These are phyloP conservation scores for Fusarium cicatricum DNA, from an alignment of 2,329 filamentous ascomycete genomes.

Conservation along the genomic window DNA sequence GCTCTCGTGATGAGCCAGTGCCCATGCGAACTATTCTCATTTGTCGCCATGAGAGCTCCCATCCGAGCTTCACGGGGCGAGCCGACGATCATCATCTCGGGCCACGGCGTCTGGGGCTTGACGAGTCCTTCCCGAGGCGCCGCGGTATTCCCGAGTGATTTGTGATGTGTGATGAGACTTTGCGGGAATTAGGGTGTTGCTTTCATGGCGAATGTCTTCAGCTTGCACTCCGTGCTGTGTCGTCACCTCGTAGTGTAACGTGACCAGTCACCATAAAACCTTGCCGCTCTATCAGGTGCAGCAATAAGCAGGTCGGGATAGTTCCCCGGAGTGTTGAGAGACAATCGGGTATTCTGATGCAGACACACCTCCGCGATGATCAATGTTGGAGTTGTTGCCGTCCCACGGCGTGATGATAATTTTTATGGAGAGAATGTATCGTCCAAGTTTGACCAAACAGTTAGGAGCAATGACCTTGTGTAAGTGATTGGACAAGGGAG, in stretches of 20 bases:
- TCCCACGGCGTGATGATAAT: too few relatives aligned
- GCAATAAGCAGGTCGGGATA: too few relatives aligned
- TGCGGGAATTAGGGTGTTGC: neutral
- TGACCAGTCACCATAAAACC: too few relatives aligned
- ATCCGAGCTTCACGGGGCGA: conserved; percentile 21
- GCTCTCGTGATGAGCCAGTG: conserved; percentile 17
- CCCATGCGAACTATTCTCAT: conserved; percentile 27
- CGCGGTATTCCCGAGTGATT: conserved; percentile 8
- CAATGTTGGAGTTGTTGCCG: neutral
- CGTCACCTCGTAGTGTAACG: neutral
- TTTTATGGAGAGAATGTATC: too few relatives aligned
- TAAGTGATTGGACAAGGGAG: too few relatives aligned
- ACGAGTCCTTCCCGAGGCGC: conserved; percentile 10
- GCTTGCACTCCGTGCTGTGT: neutral
- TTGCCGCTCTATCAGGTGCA: neutral
- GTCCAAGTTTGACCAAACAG: too few relatives aligned
- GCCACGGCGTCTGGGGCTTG: conserved; percentile 14
- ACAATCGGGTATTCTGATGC: too few relatives aligned
- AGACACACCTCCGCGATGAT: neutral
- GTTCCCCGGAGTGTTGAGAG: too few relatives aligned
- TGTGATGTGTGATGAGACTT: conserved; percentile 3
- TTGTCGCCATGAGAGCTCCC: conserved; percentile 19
- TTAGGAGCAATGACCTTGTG: too few relatives aligned
- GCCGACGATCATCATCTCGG: conserved; percentile 31
- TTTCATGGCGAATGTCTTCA: neutral